These are phyloP conservation scores for Epichloe uncinata DNA, from an alignment of 2,329 filamentous ascomycete species.

Conservation along the genomic window DNA sequence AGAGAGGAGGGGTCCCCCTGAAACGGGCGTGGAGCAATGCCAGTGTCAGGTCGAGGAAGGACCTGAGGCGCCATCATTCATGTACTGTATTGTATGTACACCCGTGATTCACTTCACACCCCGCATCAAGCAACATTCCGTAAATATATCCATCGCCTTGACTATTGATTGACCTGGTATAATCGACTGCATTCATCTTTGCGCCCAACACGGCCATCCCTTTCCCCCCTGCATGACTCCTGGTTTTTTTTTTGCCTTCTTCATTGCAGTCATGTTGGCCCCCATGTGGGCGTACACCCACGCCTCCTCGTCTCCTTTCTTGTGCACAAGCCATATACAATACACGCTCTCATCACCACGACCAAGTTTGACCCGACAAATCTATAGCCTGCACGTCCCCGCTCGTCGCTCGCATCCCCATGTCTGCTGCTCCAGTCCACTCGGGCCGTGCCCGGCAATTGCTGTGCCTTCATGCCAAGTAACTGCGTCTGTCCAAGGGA, in stretches of 20 bases:
- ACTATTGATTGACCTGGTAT: constrained; percentile 1
- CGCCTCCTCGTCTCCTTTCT: background rate
- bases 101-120: too few relatives aligned
- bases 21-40: too few relatives aligned
- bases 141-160: background rate
- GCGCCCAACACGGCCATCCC: background rate
- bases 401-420: too few relatives aligned
- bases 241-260: background rate
- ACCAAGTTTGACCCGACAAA: background rate
- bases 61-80: too few relatives aligned
- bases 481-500: background rate
- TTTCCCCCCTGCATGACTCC: background rate
- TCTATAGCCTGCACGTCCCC: background rate
- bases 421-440: too few relatives aligned
- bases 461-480: background rate
- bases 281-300: background rate
- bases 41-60: too few relatives aligned
- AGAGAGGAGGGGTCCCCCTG: too few relatives aligned
- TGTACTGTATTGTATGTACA: too few relatives aligned
- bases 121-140: background rate
- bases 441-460: too few relatives aligned
- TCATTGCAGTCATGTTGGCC: background rate
- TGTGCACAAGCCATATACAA: background rate
- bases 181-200: background rate
- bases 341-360: background rate